These are phyloP conservation scores for Bombardia bombarda DNA, from an alignment of 495 filamentous ascomycete species.

Conservation along the genomic window DNA sequence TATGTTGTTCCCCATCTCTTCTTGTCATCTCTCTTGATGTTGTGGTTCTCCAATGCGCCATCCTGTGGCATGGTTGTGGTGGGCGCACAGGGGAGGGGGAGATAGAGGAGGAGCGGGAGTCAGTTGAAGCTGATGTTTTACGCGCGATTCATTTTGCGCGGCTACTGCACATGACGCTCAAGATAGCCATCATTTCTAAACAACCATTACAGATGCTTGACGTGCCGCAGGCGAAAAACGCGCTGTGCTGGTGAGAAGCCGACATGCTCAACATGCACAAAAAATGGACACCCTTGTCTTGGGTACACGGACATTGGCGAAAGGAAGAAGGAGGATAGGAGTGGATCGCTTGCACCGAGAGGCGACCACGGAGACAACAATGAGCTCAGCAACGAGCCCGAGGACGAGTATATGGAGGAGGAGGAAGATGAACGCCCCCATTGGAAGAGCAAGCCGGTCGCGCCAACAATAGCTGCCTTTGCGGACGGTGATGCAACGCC, in stretches of 20 bases:
- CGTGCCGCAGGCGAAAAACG: slow-evolving; percentile 76
- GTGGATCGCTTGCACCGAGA: slow-evolving; percentile 10
- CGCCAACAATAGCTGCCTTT: slow-evolving; percentile 10
- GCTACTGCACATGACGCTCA: no score
- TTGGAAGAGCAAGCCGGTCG: slow-evolving; percentile 18
- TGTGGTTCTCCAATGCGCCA: slow-evolving; percentile 7
- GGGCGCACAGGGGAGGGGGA: slow-evolving; percentile 8
- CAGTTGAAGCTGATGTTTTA: no score
- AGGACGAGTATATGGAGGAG: slow-evolving; percentile 22
- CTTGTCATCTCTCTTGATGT: slow-evolving; percentile 9
- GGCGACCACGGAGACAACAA: slow-evolving; percentile 17
- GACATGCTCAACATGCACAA: slow-evolving; percentile 65
- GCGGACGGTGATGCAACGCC: slow-evolving; percentile 9
- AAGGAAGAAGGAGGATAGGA: slow-evolving; percentile 30
- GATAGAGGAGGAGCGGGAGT: no score
- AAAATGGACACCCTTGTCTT: slow-evolving; percentile 64
- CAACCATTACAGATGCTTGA: slow-evolving; percentile 52
- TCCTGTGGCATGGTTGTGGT: not conserved
- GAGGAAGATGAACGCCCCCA: slow-evolving; percentile 26
- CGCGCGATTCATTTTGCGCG: no score
- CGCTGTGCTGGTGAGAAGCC: slow-evolving; percentile 73
- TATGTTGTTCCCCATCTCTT: slow-evolving; percentile 41
- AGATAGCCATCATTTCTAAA: no score
- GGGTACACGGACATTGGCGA: slow-evolving; percentile 53
- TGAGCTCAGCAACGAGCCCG: slow-evolving; percentile 16